These are phyloP conservation scores for Fusarium fracticaudum DNA, from an alignment of 2,329 filamentous ascomycete species.

Conservation along the genomic window DNA sequence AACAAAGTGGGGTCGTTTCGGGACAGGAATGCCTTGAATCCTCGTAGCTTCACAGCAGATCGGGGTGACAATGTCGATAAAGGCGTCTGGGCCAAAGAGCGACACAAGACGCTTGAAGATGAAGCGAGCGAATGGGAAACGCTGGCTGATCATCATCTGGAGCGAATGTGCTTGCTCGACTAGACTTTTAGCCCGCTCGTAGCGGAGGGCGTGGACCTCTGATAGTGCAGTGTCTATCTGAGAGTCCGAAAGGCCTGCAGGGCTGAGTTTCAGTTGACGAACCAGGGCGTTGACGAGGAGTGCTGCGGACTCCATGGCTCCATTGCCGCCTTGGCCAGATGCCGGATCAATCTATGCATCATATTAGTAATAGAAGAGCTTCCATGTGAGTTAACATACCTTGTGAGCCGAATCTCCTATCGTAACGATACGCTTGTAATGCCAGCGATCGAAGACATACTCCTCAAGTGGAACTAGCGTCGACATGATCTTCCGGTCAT, in stretches of 20 bases:
- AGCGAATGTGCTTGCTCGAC: not conserved
- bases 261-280: not conserved
- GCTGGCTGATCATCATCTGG: not conserved
- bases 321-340: not conserved
- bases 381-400: fast-evolving
- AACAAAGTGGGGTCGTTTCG: not conserved
- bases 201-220: not conserved
- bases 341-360: not conserved
- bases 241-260: not conserved
- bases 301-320: not conserved
- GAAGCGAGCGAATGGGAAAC: not conserved
- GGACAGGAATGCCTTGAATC: not conserved
- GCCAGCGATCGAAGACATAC: not conserved
- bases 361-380: not conserved
- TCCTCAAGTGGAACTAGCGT: not conserved
- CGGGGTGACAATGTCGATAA: not conserved
- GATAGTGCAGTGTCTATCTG: not conserved
- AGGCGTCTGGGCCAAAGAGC: fast-evolving
- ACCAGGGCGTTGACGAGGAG: not conserved
- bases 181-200: not conserved
- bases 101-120: fast-evolving
- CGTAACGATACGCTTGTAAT: not conserved
- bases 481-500: not conserved
- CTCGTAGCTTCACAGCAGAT: not conserved
- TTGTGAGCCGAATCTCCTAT: conserved; percentile 1